These are phyloP conservation scores for Hysterangium stoloniferum DNA, from an alignment of 768 basidiomycete genomes.

Conservation along the genomic window DNA sequence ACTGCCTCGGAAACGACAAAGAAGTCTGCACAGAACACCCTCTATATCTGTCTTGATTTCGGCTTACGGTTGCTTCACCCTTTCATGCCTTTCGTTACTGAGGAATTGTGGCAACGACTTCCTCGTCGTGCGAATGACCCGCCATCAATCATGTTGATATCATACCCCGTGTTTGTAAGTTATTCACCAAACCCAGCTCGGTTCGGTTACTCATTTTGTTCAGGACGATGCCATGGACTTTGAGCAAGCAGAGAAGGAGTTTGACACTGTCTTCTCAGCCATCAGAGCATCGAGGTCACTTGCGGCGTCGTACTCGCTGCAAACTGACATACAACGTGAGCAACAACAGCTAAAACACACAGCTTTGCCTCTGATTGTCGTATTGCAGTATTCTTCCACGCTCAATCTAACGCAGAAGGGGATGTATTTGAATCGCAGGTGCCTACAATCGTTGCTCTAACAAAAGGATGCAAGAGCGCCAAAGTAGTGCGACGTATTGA, in stretches of 20 bases:
- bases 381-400: conserved; percentile 76
- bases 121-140: conserved; percentile 77
- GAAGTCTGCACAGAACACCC: conserved; percentile 86
- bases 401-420: conserved; percentile 54
- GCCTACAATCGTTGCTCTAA: conserved; percentile 69
- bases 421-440: conserved; percentile 63
- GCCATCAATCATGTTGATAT: conserved; percentile 83
- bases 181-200: neutral
- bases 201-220: neutral
- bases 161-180: conserved; percentile 75
- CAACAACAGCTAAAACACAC: conserved; percentile 15
- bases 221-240: conserved; percentile 59
- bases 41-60: conserved; percentile 90
- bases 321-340: conserved; percentile 75
- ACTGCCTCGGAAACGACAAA: conserved; percentile 53
- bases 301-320: conserved; percentile 84
- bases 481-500: conserved; percentile 53
- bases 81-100: conserved; percentile 99
- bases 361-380: conserved; percentile 7
- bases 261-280: conserved; percentile 76
- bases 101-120: conserved; percentile 96
- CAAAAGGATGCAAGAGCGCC: conserved; percentile 80
- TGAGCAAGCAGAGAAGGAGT: conserved; percentile 69
- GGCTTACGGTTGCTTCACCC: conserved; percentile 90
- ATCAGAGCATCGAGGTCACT: conserved; percentile 78